Conservation (phyloP, 2,329 filamentous ascomycete species). For the Helicocarpus griseus region DNA sequence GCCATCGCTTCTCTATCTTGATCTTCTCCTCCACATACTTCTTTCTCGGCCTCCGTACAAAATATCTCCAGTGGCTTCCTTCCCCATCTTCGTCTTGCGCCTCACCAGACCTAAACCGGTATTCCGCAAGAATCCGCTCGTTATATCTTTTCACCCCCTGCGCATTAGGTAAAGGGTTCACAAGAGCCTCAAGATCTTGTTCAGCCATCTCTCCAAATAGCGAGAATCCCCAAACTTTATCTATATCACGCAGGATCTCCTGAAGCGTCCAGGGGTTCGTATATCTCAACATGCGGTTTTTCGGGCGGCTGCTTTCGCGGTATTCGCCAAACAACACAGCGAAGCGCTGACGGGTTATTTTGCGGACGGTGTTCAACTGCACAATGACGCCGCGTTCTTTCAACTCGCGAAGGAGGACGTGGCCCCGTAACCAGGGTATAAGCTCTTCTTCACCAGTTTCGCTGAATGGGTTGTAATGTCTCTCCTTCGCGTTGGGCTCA, state of each 20-base stretch:
- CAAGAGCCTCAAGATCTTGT: slow-evolving; percentile 12
- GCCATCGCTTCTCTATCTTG: neutral
- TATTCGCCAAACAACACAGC: slow-evolving; percentile 26
- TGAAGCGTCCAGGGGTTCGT: slow-evolving; percentile 26
- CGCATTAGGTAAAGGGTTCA: slow-evolving; percentile 8
- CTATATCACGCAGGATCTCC: slow-evolving; percentile 24
- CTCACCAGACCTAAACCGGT: neutral
- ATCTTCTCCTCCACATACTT: neutral
- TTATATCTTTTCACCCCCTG: neutral
- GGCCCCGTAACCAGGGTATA: slow-evolving; percentile 30
- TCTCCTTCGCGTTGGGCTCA: slow-evolving; percentile 17
- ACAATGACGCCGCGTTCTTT: slow-evolving; percentile 27
- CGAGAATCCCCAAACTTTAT: slow-evolving; percentile 25
- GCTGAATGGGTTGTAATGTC: slow-evolving; percentile 14
- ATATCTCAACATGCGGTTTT: slow-evolving; percentile 28
- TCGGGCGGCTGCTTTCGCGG: slow-evolving; percentile 20
- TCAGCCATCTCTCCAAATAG: slow-evolving; percentile 21
- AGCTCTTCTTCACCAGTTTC: slow-evolving; percentile 16
- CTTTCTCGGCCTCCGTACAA: neutral
- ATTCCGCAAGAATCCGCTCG: neutral
- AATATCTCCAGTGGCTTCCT: neutral
- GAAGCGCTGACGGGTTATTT: slow-evolving; percentile 28
- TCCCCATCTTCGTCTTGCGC: neutral
- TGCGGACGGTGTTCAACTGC: slow-evolving; percentile 19
- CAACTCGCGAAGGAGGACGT: slow-evolving; percentile 30